These are phyloP conservation scores for Solanum hybrid DNA, from an alignment of 305 asterid species.

Conservation along the genomic window DNA sequence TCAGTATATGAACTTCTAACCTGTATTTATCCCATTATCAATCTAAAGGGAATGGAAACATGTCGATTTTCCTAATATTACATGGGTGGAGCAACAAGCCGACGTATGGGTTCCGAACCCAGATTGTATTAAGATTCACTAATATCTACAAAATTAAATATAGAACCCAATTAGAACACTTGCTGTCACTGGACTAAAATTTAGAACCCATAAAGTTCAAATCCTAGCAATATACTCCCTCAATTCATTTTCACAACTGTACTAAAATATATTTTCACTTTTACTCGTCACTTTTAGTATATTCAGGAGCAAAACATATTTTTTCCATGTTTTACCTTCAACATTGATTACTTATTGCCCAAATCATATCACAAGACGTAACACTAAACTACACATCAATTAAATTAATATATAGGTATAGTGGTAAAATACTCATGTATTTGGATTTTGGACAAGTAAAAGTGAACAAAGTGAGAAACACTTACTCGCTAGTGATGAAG, in stretches of 20 bases:
- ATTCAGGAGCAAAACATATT: background rate
- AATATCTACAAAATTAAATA: background rate
- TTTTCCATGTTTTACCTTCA: background rate
- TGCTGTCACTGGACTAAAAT: background rate
- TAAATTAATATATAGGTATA: background rate
- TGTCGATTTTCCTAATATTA: background rate
- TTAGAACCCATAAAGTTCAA: background rate
- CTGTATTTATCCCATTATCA: background rate
- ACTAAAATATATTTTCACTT: background rate
- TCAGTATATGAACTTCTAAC: background rate
- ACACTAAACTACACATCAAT: background rate
- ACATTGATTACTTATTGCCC: background rate
- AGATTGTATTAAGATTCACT: background rate
- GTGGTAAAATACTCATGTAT: background rate
- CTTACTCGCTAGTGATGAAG: conserved; percentile 15
- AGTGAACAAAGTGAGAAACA: background rate
- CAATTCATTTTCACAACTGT: background rate
- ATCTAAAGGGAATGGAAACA: background rate
- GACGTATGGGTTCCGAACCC: background rate
- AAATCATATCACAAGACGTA: background rate
- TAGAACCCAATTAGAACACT: background rate
- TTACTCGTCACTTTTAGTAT: background rate
- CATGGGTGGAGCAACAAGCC: background rate
- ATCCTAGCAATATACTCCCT: background rate
- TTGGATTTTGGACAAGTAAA: background rate